Evolutionary conservation across 208 protist genomes (phyloP), one percentile per base, ranked within the genome.

Genomic region (Crithidia thermophila): DNA sequence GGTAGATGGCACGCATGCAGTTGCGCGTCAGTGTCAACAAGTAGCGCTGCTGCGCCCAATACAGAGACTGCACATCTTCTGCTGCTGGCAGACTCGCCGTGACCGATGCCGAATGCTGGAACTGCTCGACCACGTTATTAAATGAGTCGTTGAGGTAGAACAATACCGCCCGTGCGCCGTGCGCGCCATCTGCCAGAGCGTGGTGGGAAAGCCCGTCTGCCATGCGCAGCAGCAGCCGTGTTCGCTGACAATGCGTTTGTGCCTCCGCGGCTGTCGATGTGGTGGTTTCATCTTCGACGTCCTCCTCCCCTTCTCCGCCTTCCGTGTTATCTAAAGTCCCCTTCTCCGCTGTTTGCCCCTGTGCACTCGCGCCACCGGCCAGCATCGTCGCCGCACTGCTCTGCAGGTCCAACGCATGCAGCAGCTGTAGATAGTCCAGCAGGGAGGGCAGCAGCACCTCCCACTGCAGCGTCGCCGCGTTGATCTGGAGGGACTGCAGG

Each of bases 381-480:
- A 46, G 40, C 33, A n/a, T 21, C 7, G 18, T 27, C 10, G 30
- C 49, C 5, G 42, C 31, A 13, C 49, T n/a, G n/a, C n/a, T 58
- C 14, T 28, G 46, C 31, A 70, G 34, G 58, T 72, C 65, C 5
- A 79, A 37, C 13, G 42, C 27, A 18, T 72, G 61, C 30, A 65
- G 53, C 13, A 75, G 42, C 16, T 47, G 47, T 5, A 77, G 10
- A 37, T 66, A 72, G 13, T 63, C 62, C 4, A 62, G 16, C 11
- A 81, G 16, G 1, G 63, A 31, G 13, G 68, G 59, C 55, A 75
- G 33, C 34, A 86, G 23, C 30, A 68, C 36, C 52, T 83, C 67
- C 50, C 75, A 51, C 25, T 62, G 13, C 21, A 91, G 9, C 3
- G 73, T 79, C 6, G 42, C 39, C 7, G 59, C 61, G 27, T 84